These are phyloP conservation scores for Hypericum androsaemum DNA, from an alignment of 345 rosid genomes.

Conservation along the genomic window DNA sequence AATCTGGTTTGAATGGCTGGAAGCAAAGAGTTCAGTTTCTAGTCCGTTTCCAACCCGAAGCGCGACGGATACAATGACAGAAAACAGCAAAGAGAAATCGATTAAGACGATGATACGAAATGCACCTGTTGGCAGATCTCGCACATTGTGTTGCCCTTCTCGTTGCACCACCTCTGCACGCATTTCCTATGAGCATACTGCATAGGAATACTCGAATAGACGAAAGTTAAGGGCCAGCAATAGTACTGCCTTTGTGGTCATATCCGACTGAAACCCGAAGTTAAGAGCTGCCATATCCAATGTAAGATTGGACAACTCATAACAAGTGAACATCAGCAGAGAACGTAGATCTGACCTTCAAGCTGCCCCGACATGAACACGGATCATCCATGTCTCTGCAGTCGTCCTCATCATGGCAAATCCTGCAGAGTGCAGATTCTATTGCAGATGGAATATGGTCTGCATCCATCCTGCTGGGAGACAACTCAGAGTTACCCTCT, in stretches of 20 bases:
- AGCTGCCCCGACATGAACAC: conserved; percentile 77
- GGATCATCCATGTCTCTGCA: conserved; percentile 66
- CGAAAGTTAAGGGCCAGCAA: too few species aligned
- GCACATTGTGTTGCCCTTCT: conserved; percentile 68
- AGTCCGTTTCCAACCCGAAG: neutral
- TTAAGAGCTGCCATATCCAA: too few species aligned
- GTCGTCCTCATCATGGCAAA: conserved; percentile 89
- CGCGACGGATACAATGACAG: neutral
- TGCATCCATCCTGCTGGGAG: conserved; percentile 24
- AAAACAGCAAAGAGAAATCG: neutral
- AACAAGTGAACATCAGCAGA: too few species aligned
- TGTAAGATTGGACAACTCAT: too few species aligned
- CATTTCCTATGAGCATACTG: conserved; percentile 86
- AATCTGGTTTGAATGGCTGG: conserved; percentile 62
- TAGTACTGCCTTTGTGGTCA: too few species aligned
- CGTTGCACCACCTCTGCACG: conserved; percentile 84
- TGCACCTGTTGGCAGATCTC: conserved; percentile 79
- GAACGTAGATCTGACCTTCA: conserved; percentile 43
- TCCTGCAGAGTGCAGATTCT: conserved; percentile 55
- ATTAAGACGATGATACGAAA: neutral
- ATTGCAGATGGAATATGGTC: conserved; percentile 23
- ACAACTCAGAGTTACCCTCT: conserved; percentile 19
- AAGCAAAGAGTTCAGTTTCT: neutral
- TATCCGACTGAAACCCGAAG: too few species aligned
- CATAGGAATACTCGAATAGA: conserved; percentile 1